Evolutionary conservation across 73 alveolate genomes (phyloP).

Genomic region (Tetrahymena malaccensis): DNA sequence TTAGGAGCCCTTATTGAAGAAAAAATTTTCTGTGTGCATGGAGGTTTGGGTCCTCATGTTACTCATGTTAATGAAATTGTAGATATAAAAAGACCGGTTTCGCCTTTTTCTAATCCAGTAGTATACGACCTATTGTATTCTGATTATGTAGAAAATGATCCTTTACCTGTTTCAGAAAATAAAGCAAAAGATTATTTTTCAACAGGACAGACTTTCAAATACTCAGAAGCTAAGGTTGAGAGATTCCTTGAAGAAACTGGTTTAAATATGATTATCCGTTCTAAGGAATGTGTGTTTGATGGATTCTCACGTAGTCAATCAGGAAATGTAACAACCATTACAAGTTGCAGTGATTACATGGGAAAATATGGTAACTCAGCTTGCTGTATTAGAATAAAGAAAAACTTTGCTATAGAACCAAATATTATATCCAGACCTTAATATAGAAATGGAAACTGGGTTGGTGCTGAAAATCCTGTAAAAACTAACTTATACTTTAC

Average conservation of each 20-base stretch:
- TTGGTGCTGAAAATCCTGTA: background rate
- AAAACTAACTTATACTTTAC: background rate
- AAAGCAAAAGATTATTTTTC: conserved; percentile 59
- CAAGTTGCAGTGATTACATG: background rate
- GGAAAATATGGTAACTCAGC: background rate
- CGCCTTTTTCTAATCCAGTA: conserved; percentile 60
- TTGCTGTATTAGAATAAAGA: background rate
- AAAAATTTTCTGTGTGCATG: conserved; percentile 67
- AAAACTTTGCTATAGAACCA: background rate
- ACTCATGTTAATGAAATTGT: conserved; percentile 66
- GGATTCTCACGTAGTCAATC: conserved; percentile 45
- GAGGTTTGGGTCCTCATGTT: conserved; percentile 77
- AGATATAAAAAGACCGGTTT: conserved; percentile 59
- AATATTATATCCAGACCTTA: background rate
- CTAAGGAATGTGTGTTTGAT: conserved; percentile 72
- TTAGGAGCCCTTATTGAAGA: conserved; percentile 72
- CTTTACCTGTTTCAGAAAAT: conserved; percentile 51
- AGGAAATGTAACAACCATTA: background rate
- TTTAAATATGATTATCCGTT: conserved; percentile 62
- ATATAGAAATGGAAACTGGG: background rate
- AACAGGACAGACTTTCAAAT: conserved; percentile 65
- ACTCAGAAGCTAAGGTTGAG: conserved; percentile 71
- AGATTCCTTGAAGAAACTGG: conserved; percentile 73
- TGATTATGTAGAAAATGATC: conserved; percentile 65
- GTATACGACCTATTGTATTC: background rate